phyloP scores from a whole-genome alignment of 2,329 filamentous ascomycete genomes.

The Dendryphion nanum region DNA sequence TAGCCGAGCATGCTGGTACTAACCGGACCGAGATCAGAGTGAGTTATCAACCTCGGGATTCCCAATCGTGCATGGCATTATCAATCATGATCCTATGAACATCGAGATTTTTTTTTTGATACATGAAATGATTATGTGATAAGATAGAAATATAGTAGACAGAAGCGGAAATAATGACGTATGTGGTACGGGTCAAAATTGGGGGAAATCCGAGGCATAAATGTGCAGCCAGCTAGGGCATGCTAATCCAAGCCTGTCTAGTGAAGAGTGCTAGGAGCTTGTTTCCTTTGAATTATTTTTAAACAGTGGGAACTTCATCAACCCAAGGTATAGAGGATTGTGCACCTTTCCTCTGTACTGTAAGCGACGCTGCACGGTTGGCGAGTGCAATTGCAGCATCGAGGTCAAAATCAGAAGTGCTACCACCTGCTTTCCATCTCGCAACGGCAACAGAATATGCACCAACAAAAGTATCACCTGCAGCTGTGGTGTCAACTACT shows the following conservation, averaged over 20 bases:
- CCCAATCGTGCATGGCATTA: background rate
- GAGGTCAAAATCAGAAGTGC: conserved; percentile 47
- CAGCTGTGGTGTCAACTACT: conserved; percentile 91
- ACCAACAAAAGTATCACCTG: conserved; percentile 92
- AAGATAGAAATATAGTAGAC: background rate
- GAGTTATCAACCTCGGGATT: background rate
- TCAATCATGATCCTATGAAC: background rate
- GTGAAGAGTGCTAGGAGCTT: too few species aligned
- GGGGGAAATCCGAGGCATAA: too few species aligned
- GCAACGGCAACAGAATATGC: conserved; percentile 77
- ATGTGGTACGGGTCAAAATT: too few species aligned
- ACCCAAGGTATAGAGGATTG: conserved; percentile 67
- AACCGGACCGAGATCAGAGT: background rate
- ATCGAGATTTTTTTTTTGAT: background rate
- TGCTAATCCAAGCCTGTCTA: too few species aligned
- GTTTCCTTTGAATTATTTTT: background rate
- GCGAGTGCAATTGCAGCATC: conserved; percentile 60
- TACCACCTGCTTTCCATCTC: conserved; percentile 41
- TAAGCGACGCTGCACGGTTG: conserved; percentile 62
- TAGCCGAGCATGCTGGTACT: background rate
- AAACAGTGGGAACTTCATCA: conserved; percentile 47
- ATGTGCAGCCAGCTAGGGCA: too few species aligned
- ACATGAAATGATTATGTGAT: background rate
- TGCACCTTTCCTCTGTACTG: conserved; percentile 65
- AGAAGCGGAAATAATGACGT: background rate